Conservation (phyloP, 1,139 yeast species). For the Wickerhamomyces sp. region DNA sequence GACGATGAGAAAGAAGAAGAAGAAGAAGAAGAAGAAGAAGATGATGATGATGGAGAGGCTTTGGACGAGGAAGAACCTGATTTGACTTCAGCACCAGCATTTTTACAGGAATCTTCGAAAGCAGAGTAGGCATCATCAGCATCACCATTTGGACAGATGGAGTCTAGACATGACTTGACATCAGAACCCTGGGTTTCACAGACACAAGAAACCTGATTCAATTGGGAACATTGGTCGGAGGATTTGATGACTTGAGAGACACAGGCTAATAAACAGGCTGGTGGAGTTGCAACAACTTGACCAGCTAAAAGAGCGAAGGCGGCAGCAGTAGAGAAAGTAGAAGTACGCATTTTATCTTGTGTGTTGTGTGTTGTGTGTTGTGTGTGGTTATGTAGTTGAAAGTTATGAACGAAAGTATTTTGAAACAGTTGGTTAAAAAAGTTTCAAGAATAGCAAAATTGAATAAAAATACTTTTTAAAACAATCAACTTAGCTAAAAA, state of each 20-base stretch:
- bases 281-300: slow-evolving; percentile 66
- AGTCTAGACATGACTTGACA: slow-evolving; percentile 54
- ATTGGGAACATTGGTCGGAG: slow-evolving; percentile 48
- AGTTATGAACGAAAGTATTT: too few relatives aligned
- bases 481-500: too few relatives aligned
- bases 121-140: slow-evolving; percentile 53
- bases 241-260: slow-evolving; percentile 61
- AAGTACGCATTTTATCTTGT: slow-evolving; percentile 30
- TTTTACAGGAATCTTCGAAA: slow-evolving; percentile 50
- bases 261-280: slow-evolving; percentile 89
- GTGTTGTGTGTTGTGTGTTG: neutral
- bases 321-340: slow-evolving; percentile 41
- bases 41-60: slow-evolving; percentile 30
- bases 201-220: slow-evolving; percentile 62
- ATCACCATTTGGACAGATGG: slow-evolving; percentile 59
- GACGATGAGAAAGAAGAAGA: slow-evolving; percentile 26
- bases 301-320: slow-evolving; percentile 48
- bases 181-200: slow-evolving; percentile 48
- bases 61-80: slow-evolving; percentile 29
- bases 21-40: slow-evolving; percentile 29
- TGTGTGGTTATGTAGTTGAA: too few relatives aligned
- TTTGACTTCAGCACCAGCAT: slow-evolving; percentile 31
- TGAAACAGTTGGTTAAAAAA: too few relatives aligned
- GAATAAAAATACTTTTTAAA: too few relatives aligned
- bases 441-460: too few relatives aligned